phyloP scores from a whole-genome alignment of 2,329 filamentous ascomycete species.

The Verruconis gallopava region DNA sequence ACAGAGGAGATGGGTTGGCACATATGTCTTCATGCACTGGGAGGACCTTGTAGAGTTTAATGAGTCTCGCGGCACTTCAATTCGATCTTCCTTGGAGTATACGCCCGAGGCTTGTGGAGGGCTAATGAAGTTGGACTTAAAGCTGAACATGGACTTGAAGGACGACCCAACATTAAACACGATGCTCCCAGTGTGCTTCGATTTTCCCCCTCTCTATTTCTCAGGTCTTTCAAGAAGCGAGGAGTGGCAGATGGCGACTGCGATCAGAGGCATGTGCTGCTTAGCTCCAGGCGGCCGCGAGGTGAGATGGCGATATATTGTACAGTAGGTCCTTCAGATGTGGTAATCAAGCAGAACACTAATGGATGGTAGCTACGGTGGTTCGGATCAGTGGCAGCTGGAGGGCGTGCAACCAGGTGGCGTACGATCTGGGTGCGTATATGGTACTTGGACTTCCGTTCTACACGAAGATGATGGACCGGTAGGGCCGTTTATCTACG shows the following conservation, averaged over 20 bases:
- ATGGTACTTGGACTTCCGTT: slow-evolving; percentile 16
- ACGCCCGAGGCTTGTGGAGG: slow-evolving; percentile 14
- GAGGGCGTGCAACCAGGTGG: slow-evolving; percentile 18
- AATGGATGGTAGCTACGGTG: slow-evolving; percentile 13
- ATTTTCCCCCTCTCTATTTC: slow-evolving; percentile 16
- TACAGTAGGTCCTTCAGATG: slow-evolving; percentile 11
- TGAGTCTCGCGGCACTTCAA: slow-evolving; percentile 13
- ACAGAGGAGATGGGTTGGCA: slow-evolving; percentile 14
- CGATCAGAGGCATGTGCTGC: slow-evolving; percentile 13
- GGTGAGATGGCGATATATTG: slow-evolving; percentile 18
- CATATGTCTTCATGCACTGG: slow-evolving; percentile 17
- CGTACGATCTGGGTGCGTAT: slow-evolving; percentile 16
- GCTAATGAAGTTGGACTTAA: slow-evolving; percentile 15
- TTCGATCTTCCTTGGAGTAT: slow-evolving; percentile 11
- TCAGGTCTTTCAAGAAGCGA: slow-evolving; percentile 11
- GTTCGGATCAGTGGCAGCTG: slow-evolving; percentile 17
- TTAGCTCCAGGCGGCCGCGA: slow-evolving; percentile 13
- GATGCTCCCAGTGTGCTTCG: slow-evolving; percentile 15
- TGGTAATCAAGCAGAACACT: not conserved
- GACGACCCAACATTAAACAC: slow-evolving; percentile 14
- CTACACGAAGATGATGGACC: slow-evolving; percentile 9
- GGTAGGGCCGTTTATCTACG: slow-evolving; percentile 8
- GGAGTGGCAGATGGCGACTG: slow-evolving; percentile 11
- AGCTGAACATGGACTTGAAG: slow-evolving; percentile 13
- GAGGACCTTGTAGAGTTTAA: slow-evolving; percentile 16